phyloP scores from a whole-genome alignment of 2,329 filamentous ascomycete genomes.

The Ceratocystis lukuohia region DNA sequence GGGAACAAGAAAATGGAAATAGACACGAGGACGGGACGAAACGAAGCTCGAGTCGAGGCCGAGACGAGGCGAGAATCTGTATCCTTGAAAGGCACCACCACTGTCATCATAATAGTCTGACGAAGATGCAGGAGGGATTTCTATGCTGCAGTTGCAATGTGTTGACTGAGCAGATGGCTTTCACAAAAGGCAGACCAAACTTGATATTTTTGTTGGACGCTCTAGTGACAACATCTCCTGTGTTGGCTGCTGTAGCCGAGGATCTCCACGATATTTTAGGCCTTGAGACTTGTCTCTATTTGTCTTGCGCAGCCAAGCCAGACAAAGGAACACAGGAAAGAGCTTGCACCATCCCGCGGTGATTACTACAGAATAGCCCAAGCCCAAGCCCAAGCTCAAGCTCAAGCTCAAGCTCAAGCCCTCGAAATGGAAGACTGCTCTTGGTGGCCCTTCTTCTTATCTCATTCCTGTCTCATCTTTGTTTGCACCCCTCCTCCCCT shows the following conservation, averaged over 20 bases:
- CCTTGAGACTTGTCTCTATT: not conserved
- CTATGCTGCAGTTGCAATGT: too few relatives aligned
- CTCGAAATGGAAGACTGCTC: too few relatives aligned
- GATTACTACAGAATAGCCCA: too few relatives aligned
- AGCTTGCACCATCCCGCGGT: too few relatives aligned
- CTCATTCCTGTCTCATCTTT: not conserved
- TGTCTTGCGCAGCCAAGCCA: not conserved
- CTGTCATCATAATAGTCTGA: too few relatives aligned
- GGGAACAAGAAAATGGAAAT: not conserved
- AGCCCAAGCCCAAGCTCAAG: too few relatives aligned
- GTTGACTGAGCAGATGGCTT: too few relatives aligned
- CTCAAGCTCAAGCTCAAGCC: too few relatives aligned
- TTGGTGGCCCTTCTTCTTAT: not conserved
- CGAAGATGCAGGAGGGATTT: too few relatives aligned
- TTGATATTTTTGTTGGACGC: too few relatives aligned
- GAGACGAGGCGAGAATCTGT: slow-evolving; percentile 13
- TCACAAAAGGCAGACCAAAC: too few relatives aligned
- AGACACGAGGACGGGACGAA: slow-evolving; percentile 11
- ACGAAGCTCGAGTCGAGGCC: slow-evolving; percentile 12
- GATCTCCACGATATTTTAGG: not conserved
- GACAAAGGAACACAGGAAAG: not conserved
- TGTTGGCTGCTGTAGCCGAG: not conserved
- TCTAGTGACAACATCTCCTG: not conserved
- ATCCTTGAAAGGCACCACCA: slow-evolving; percentile 6
- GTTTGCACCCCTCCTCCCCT: too few relatives aligned